These are phyloP conservation scores for Croton setiger DNA, from an alignment of 441 rosid genomes.

Conservation along the genomic window DNA sequence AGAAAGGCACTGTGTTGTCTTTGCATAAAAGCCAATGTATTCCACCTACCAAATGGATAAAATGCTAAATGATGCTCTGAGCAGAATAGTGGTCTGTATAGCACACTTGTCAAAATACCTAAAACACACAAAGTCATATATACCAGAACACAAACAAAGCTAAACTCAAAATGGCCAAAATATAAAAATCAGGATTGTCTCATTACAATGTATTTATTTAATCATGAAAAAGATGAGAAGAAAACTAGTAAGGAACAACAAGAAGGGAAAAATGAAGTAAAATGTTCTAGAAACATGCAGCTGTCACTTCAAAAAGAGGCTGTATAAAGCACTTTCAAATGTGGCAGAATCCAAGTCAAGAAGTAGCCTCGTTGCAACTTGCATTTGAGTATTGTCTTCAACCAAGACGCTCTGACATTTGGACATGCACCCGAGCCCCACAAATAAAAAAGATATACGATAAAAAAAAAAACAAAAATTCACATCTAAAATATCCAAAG, in stretches of 20 bases:
- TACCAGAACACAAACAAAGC: constrained; percentile 14
- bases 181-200: background rate
- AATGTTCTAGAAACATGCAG: background rate
- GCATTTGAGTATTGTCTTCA: background rate
- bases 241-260: background rate
- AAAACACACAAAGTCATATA: constrained; percentile 19
- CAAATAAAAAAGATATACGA: background rate
- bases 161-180: constrained; percentile 20
- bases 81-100: constrained; percentile 9
- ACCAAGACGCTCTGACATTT: background rate
- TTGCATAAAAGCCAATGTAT: constrained; percentile 48
- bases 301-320: background rate
- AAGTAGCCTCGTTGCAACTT: constrained; percentile 1
- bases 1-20: constrained; percentile 45
- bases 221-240: constrained; percentile 7
- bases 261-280: background rate
- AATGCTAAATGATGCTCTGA: constrained; percentile 20
- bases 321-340: too few species aligned
- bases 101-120: constrained; percentile 23
- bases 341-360: too few species aligned
- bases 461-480: background rate
- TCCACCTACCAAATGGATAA: constrained; percentile 23
- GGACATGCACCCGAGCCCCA: background rate
- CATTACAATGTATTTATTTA: background rate
- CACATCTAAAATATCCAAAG: constrained; percentile 4